phyloP scores from a whole-genome alignment of 1,284 basidiomycete species.

The Rhodotorula mucilaginosa region DNA sequence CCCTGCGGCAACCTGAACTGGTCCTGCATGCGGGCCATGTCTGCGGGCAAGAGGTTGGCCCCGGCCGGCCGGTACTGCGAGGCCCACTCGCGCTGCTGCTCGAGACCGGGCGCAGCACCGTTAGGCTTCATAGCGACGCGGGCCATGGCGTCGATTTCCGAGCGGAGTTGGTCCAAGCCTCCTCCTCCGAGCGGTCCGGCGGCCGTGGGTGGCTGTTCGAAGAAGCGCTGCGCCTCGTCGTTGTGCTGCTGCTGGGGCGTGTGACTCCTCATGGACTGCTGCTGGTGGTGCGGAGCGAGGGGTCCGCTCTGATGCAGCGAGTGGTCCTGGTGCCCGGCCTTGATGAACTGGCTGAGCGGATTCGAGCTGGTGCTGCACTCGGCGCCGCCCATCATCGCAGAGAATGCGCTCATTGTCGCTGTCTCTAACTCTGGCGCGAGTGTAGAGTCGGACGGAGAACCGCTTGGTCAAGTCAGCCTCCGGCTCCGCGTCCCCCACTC shows the following conservation, averaged over 20 bases:
- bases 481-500: not conserved
- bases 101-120: conserved; percentile 12
- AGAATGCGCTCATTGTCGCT: conserved; percentile 42
- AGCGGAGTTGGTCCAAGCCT: conserved; percentile 28
- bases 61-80: conserved; percentile 32
- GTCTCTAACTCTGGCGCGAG: conserved; percentile 42
- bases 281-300: not conserved
- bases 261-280: conserved; percentile 8
- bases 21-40: conserved; percentile 36
- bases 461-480: not conserved
- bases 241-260: not conserved
- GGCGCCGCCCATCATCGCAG: conserved; percentile 75
- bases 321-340: conserved; percentile 85
- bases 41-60: conserved; percentile 20
- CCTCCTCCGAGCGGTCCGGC: conserved; percentile 10
- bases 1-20: conserved; percentile 34
- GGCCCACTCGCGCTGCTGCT: conserved; percentile 26
- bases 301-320: conserved; percentile 60
- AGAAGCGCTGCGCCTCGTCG: conserved; percentile 39
- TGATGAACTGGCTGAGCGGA: conserved; percentile 83
- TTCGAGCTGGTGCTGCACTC: conserved; percentile 84
- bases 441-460: not conserved
- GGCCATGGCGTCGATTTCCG: conserved; percentile 33
- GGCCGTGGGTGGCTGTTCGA: conserved; percentile 15
- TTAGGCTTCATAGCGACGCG: conserved; percentile 18